Base-by-base conservation (phyloP, 2,329 filamentous ascomycete species). In the Diaporthe ampelina region DNA sequence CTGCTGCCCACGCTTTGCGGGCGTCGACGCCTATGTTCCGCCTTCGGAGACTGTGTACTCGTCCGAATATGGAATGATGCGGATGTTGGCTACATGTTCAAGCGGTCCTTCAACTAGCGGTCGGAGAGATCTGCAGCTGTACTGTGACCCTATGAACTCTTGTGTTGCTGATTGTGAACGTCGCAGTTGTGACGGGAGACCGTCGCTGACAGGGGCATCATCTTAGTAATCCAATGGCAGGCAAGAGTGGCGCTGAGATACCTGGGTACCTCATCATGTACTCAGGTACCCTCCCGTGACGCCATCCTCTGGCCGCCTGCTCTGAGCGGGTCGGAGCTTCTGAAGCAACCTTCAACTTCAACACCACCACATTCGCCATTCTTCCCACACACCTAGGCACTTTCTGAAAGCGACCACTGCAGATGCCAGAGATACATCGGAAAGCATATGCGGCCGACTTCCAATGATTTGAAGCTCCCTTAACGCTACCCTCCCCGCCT, bases 301-400 rank as follows among this genome's bases (percentile, higher is more conserved):
- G 63, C 63, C 63, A 68, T 68, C 63, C 52, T 10, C 32, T 54
- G 48, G 63, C 63, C n/a, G 63, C 63, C 63, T 68, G 63, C 48
- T 54, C 21, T 26, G 32, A 45, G 48, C 63, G 52, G 17, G n/a
- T 54, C 48, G n/a, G 32, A 52, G 63, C 45, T 67, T 50, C 61
- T 67, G 63, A 26, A 54, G 29, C 63, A 54, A 54, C 63, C 45
- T 54, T 29, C 48, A 54, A 21, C 63, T 29, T 52, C 48, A 68
- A 68, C 48, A 54, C 63, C 52, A 13, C 19, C 48, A 15, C 32
- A 26, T 19, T 19, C 15, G n/a, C 29, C 9, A 21, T 13, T 26
- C 63, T 40, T 21, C 45, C 21, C 48, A 40, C 48, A 19, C 4
- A 52, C 3, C 15, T 17, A 43, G 40, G 10, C 11, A 4, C 3